These are phyloP conservation scores for Leccinum angustisporum DNA, from an alignment of 1,284 basidiomycete species.

Conservation along the genomic window DNA sequence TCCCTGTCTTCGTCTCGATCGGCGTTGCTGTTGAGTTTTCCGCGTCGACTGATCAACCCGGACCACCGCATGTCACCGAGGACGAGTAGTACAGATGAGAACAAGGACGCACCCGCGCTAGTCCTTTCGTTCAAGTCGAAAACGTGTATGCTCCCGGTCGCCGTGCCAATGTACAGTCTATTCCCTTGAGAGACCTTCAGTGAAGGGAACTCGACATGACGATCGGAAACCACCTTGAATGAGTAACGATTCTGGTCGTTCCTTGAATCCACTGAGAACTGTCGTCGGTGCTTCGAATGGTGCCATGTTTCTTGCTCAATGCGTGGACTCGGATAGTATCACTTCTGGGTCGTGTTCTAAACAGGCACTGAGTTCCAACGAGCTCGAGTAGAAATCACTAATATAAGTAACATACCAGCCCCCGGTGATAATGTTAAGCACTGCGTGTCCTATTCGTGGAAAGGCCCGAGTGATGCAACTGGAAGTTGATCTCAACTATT, in stretches of 20 bases:
- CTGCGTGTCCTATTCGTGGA: neutral
- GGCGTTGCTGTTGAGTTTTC: constrained; percentile 43
- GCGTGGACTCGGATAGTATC: too few relatives aligned
- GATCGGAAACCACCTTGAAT: constrained; percentile 35
- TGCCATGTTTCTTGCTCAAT: constrained; percentile 34
- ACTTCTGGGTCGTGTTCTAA: too few relatives aligned
- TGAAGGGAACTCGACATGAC: constrained; percentile 3
- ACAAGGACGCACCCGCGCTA: constrained; percentile 37
- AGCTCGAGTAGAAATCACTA: too few relatives aligned
- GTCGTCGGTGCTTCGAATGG: constrained; percentile 43
- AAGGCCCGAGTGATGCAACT: neutral
- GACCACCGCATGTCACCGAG: constrained; percentile 3
- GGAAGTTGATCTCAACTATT: neutral
- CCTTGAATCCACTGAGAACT: constrained; percentile 47
- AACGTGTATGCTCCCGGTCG: constrained; percentile 67
- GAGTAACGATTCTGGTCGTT: constrained; percentile 45
- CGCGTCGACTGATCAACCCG: constrained; percentile 28
- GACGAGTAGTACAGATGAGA: neutral
- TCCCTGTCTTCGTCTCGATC: constrained; percentile 64
- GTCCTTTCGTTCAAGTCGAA: constrained; percentile 50
- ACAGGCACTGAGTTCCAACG: too few relatives aligned
- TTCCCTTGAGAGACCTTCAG: constrained; percentile 49
- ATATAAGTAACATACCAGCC: too few relatives aligned
- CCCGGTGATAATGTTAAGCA: neutral
- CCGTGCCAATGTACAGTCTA: constrained; percentile 75